A percentile compares a stretch with the other conserved stretches of the same genome.
phyloP scores from a whole-genome alignment of 192 early-diverging fungal genomes.

The Podila minutissima region DNA sequence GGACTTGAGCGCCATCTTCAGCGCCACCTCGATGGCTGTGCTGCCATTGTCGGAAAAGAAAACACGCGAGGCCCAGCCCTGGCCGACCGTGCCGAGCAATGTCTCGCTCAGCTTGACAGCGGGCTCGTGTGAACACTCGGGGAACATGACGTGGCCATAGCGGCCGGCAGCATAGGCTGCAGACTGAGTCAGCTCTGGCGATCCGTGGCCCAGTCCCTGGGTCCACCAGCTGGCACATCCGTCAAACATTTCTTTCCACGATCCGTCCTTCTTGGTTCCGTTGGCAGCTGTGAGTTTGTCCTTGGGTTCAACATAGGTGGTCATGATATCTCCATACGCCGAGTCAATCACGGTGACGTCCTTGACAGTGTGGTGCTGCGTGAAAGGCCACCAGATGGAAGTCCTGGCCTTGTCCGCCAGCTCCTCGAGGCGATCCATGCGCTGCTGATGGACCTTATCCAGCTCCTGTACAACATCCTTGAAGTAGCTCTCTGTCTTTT shows the following conservation, averaged over 20 bases:
- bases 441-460: conserved; percentile 56
- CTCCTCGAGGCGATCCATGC: conserved; percentile 64
- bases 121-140: conserved; percentile 76
- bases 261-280: conserved; percentile 23
- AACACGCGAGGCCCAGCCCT: conserved; percentile 73
- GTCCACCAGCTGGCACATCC: conserved; percentile 88
- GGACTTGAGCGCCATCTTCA: conserved; percentile 79
- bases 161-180: conserved; percentile 75
- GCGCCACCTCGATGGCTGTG: conserved; percentile 82
- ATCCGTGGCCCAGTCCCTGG: conserved; percentile 79
- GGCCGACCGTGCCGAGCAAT: conserved; percentile 61
- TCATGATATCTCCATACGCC: conserved; percentile 72
- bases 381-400: conserved; percentile 86
- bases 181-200: conserved; percentile 62
- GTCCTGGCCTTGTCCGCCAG: conserved; percentile 61
- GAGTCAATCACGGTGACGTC: conserved; percentile 80
- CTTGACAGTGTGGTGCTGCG: conserved; percentile 69
- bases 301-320: conserved; percentile 56
- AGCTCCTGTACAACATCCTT: conserved; percentile 56
- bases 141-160: conserved; percentile 86
- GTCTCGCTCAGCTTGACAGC: conserved; percentile 67
- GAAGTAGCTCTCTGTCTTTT: conserved; percentile 56
- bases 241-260: conserved; percentile 68
- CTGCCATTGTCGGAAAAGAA: conserved; percentile 88
- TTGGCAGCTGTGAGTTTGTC: conserved; percentile 8